Evolutionary conservation across 257 asterid species (phyloP), one percentile per base, ranked within the genome.

Genomic region (Paraleonurus japonicus): DNA sequence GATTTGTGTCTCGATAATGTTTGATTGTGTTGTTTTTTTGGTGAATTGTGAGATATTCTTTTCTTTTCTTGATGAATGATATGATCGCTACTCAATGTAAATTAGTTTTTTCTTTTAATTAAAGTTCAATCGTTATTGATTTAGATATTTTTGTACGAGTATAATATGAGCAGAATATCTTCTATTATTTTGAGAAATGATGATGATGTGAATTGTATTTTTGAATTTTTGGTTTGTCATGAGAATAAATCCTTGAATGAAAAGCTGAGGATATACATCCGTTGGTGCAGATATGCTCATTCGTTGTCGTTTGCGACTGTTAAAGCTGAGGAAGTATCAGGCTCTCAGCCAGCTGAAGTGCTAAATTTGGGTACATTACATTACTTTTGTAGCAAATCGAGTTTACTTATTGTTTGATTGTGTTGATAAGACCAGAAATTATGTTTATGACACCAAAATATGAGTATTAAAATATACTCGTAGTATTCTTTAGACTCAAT

Each of bases 281-380:
- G n/a, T 54, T 55, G 30, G 11, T 80, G 85, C 90, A 92, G 96
- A 78, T 81, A 61, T 20, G 70, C 60, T 80, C 88, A 81, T 75
- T 85, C 89, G n/a, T 60, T 86, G 54, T 81, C 96, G 41, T 95
- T 95, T 68, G 92, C 91, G 3, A 84, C 98, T 5, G 81, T 92
- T 65, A 79, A 82, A 55, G 94, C 80, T 20, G 97, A 92, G 73
- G 89, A 89, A 66, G 47, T 95, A 74, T 89, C 98, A 45, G 97
- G 91, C 37, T 79, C 98, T 28, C 83, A 71, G 77, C 99, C 98
- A 15, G 97, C 98, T 26, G 96, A 92, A 85, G 99, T 95, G 62
- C 86, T 78, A 37, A 95, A 90, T 81, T 83, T 95, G 79, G 96
- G 98, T 92, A 87, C 39, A 65, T 71, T 19, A 43, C 71, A 30